Evolutionary conservation across 2,329 filamentous ascomycete genomes (phyloP).

Genomic region (Claviceps sorghi): DNA sequence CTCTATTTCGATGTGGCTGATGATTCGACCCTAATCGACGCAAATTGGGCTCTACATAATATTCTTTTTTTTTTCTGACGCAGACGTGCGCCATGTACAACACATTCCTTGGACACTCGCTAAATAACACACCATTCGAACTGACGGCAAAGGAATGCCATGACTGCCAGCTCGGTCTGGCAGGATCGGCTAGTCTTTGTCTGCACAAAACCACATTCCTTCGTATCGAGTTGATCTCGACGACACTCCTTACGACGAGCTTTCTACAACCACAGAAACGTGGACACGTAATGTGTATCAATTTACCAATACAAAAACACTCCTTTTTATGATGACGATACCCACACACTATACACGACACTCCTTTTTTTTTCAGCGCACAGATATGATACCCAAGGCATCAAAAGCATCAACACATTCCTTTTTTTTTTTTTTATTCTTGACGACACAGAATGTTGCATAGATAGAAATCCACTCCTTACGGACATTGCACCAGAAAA

Average conservation of each 20-base stretch:
- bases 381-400: slow-evolving; percentile 5
- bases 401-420: slow-evolving; percentile 28
- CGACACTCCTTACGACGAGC: slow-evolving; percentile 15
- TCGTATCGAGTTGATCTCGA: slow-evolving; percentile 16
- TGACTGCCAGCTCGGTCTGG: too few species aligned
- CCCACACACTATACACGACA: not conserved
- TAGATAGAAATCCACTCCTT: slow-evolving; percentile 7
- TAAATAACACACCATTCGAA: slow-evolving; percentile 9
- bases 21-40: too few species aligned
- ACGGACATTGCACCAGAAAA: slow-evolving; percentile 4
- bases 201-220: not conserved
- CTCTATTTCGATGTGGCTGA: too few species aligned
- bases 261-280: slow-evolving; percentile 1
- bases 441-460: slow-evolving; percentile 9
- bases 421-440: slow-evolving; percentile 14
- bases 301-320: slow-evolving; percentile 18
- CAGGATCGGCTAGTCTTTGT: too few species aligned
- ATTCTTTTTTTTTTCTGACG: slow-evolving; percentile 8
- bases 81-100: slow-evolving; percentile 22
- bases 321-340: slow-evolving; percentile 22
- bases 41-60: too few species aligned
- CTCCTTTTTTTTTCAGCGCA: not conserved
- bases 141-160: not conserved
- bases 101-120: slow-evolving; percentile 24
- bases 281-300: slow-evolving; percentile 16